Evolutionary conservation across 2,329 filamentous ascomycete species (phyloP), one percentile per base, ranked within the genome.

Genomic region (Xylariaceae sp.): DNA sequence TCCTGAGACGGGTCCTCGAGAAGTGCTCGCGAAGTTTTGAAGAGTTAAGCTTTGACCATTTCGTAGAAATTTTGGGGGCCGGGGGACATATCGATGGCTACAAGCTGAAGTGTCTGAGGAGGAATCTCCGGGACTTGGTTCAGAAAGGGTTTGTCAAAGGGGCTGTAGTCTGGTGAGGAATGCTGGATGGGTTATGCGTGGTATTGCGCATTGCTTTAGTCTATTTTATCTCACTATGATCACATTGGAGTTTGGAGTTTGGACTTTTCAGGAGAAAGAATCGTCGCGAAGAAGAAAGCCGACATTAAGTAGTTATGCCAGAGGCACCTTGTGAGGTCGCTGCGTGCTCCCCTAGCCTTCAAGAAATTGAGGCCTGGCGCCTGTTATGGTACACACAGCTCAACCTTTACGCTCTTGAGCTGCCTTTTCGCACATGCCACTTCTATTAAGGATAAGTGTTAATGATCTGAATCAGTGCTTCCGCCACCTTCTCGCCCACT

Each of bases 1-100:
- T 49, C 11, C 35, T 59, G 15, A 37, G 52, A 32, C 47, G 44
- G 16, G 39, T 58, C 13, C 13, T 56, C 24, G 48, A 51, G 35
- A 56, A 54, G 33, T 55, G 51, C 37, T 56, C 52, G 3, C 44
- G 46, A 7, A 13, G 41, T 4, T 47, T 49, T 3, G 54, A 54
- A 35, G 34, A 44, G 38, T 45, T 55, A 9, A 44, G 47, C 16
- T 57, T 55, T 9, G 47, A 46, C 19, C 17, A 9, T 2, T 44
- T 57, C 11, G 49, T 57, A 3, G 45, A 48, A 13, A 38, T 34
- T 1, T 33, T 55, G 9, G 49, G 48, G 3, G 31, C 42, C 2
- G 52, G 48, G 9, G 33, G 30, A 9, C 29, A 42, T 24, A 13
- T 53, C 2, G 41, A 52, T 18, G 18, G 42, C 9, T 42, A 48